Base-by-base conservation (phyloP, 1,284 basidiomycete genomes). In the Earliella scabrosa region DNA sequence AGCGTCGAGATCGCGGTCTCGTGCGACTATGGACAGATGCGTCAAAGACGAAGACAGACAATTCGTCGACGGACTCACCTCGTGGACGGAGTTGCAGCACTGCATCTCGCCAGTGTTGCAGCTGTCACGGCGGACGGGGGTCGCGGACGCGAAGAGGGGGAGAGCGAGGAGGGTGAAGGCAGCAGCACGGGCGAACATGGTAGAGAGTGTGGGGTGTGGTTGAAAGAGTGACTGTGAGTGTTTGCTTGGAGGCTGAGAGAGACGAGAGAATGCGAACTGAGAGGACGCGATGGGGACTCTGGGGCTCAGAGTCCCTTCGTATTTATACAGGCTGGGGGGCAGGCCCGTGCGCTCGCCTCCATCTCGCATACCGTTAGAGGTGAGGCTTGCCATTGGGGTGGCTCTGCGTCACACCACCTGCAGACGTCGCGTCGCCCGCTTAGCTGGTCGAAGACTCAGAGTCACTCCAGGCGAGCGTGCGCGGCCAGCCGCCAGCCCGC, bases 61-160 rank as follows among this genome's bases (percentile, higher is more conserved):
- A 29, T 23, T 23, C 35, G 5, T 41, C 4, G 0, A 10, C 11
- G 13, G 2, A 40, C 64, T 41, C 35, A 69, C 68, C 29, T 45
- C 43, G 32, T 63, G 51, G 43, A 66, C 58, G 21, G 54, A 60
- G 56, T 72, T 61, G 64, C 70, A 72, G 66, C 70, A 72, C 62
- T 71, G 68, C 46, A 71, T 55, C n/a, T 61, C 46, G 10, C 67
- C 68, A 5, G 67, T 66, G 64, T 63, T 66, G 59, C 68, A 70
- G 52, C 57, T 45, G n/a, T 60, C 59, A 7, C 46, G 60, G 52
- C 52, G 67, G 45, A 55, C 50, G 27, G 67, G 65, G 21, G 59
- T 65, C 50, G 65, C 66, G 56, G 57, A 60, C 64, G 65, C 65
- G 61, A 66, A 60, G 59, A 66, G 27, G 40, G 65, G 58, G 56